These are phyloP conservation scores for Agastache rugosa DNA, from an alignment of 257 asterid genomes.

Conservation along the genomic window DNA sequence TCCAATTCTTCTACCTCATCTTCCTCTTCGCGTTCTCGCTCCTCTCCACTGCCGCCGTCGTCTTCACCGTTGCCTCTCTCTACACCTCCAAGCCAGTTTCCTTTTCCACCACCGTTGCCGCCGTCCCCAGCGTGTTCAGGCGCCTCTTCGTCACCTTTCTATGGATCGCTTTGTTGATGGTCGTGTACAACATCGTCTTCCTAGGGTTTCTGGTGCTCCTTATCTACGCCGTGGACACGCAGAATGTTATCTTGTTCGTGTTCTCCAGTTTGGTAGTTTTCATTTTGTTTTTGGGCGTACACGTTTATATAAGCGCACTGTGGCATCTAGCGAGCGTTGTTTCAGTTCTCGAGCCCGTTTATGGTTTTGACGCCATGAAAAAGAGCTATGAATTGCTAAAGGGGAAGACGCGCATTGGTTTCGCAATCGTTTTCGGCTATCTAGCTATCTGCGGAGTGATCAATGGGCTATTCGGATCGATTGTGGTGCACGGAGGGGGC, in stretches of 20 bases:
- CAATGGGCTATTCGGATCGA: constrained; percentile 59
- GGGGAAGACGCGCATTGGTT: constrained; percentile 57
- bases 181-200: constrained; percentile 64
- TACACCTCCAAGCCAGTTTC: constrained; percentile 90
- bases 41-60: constrained; percentile 92
- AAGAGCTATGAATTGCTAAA: constrained; percentile 46
- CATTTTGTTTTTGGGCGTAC: constrained; percentile 68
- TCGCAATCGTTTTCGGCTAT: constrained; percentile 70
- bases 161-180: constrained; percentile 82
- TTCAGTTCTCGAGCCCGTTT: constrained; percentile 67
- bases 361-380: constrained; percentile 46
- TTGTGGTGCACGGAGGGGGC: constrained; percentile 87
- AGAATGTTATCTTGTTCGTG: constrained; percentile 58
- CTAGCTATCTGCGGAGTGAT: constrained; percentile 72
- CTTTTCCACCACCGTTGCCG: constrained; percentile 69
- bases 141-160: constrained; percentile 83
- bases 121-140: constrained; percentile 78
- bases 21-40: constrained; percentile 92
- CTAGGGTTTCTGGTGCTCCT: constrained; percentile 66
- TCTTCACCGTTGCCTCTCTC: constrained; percentile 88
- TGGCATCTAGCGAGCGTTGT: constrained; percentile 97
- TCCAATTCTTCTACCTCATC: constrained; percentile 82
- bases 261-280: constrained; percentile 57
- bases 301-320: constrained; percentile 82
- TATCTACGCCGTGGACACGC: constrained; percentile 62